A percentile compares a stretch with the other conserved stretches of the same genome.
phyloP scores from a whole-genome alignment of 1,284 basidiomycete genomes.

The Cutaneotrichosporon mucoides region DNA sequence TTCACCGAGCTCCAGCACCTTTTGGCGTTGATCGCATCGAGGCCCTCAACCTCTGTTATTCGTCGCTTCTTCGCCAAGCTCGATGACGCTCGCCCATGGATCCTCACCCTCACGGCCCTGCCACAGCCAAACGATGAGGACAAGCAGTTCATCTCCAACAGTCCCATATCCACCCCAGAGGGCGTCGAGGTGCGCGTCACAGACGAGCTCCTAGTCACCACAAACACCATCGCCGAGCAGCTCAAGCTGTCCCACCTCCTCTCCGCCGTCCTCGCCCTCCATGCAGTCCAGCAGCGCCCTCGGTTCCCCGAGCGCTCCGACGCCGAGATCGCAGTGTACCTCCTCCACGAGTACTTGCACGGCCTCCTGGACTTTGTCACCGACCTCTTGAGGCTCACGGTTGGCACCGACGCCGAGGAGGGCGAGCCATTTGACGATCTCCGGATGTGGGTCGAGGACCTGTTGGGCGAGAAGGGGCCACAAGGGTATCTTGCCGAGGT shows the following conservation, averaged over 20 bases:
- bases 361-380: conserved; percentile 36
- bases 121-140: conserved; percentile 36
- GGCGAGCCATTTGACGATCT: conserved; percentile 30
- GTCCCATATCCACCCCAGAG: conserved; percentile 21
- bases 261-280: conserved; percentile 35
- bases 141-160: conserved; percentile 33
- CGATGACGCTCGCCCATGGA: conserved; percentile 41
- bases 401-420: conserved; percentile 22
- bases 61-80: conserved; percentile 31
- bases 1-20: conserved; percentile 39
- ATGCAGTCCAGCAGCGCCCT: conserved; percentile 32
- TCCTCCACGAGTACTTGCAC: conserved; percentile 31
- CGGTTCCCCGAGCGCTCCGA: conserved; percentile 34
- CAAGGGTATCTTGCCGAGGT: conserved; percentile 36
- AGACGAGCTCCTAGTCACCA: conserved; percentile 34
- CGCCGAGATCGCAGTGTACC: conserved; percentile 37
- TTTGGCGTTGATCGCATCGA: conserved; percentile 30
- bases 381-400: conserved; percentile 31
- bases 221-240: conserved; percentile 28
- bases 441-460: conserved; percentile 29
- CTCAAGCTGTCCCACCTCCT: conserved; percentile 38
- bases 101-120: conserved; percentile 33
- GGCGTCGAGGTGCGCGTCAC: conserved; percentile 32
- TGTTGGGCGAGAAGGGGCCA: conserved; percentile 29
- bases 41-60: conserved; percentile 37